Conservation (phyloP, 208 protist species). For the Acanthamoeba sp. region DNA sequence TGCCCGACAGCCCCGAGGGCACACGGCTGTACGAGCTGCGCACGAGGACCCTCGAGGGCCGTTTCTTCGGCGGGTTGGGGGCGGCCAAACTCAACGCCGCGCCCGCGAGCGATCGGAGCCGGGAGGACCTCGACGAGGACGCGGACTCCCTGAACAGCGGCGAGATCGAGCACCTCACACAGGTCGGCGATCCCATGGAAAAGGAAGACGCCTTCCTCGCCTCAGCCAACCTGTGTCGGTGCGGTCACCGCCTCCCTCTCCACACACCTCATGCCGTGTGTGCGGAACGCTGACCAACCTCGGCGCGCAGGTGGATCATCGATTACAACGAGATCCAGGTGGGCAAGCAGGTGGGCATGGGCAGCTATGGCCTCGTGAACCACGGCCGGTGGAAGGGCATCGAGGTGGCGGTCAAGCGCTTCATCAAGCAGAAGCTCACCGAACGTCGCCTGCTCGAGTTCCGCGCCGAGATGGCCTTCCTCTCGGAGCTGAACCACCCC, state of each 20-base stretch:
- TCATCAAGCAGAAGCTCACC: conserved; percentile 71
- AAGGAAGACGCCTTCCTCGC: conserved; percentile 3
- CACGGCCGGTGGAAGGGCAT: conserved; percentile 59
- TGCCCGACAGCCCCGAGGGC: background rate
- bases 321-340: conserved; percentile 65
- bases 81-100: background rate
- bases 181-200: background rate
- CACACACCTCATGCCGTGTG: background rate
- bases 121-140: background rate
- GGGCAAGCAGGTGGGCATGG: conserved; percentile 56
- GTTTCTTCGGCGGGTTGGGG: conserved; percentile 34
- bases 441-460: conserved; percentile 57
- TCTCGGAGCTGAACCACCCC: conserved; percentile 61
- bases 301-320: conserved; percentile 34
- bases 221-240: conserved; percentile 37
- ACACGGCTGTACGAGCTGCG: conserved; percentile 22
- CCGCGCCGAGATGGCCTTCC: conserved; percentile 61
- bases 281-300: background rate
- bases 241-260: background rate
- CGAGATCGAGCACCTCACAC: background rate
- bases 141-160: background rate
- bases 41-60: background rate
- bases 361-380: conserved; percentile 51
- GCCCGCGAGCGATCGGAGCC: background rate
- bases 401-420: conserved; percentile 64